phyloP scores from a whole-genome alignment of 495 filamentous ascomycete genomes.

The Penicillium crystallinum region DNA sequence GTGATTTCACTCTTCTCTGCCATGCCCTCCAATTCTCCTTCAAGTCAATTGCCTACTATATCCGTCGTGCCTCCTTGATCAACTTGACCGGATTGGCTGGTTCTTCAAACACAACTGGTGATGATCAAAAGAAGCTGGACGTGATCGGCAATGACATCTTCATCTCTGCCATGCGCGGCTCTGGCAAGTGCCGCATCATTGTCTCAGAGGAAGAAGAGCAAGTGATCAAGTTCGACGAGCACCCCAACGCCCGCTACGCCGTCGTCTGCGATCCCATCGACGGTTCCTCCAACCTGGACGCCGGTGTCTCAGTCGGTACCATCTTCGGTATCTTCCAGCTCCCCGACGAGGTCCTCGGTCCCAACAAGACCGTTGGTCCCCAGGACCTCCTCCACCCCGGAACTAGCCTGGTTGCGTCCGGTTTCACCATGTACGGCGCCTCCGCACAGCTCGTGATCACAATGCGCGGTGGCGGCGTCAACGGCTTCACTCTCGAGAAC shows the following conservation, averaged over 20 bases:
- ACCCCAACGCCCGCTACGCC: conserved; percentile 78
- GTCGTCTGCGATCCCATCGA: conserved; percentile 98
- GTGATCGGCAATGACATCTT: conserved; percentile 98
- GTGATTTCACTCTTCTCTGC: conserved; percentile 98
- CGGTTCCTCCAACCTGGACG: conserved; percentile 94
- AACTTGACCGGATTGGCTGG: conserved; percentile 94
- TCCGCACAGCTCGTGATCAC: conserved; percentile 95
- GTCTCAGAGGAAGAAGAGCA: conserved; percentile 98
- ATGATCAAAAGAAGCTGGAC: conserved; percentile 99
- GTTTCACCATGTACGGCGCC: conserved; percentile 99
- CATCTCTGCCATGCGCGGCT: conserved; percentile 86
- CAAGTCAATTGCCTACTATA: conserved; percentile 99
- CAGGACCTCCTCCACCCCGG: conserved; percentile 85
- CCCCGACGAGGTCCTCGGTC: conserved; percentile 60
- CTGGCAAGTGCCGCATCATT: conserved; percentile 79
- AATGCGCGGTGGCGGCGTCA: conserved; percentile 88
- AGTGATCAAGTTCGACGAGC: conserved; percentile 77
- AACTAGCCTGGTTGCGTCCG: conserved; percentile 83
- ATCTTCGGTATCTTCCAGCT: conserved; percentile 96
- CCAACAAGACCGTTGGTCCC: conserved; percentile 53
- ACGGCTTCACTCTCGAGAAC: conserved; percentile 96
- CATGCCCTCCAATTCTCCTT: conserved; percentile 98
- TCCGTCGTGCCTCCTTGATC: conserved; percentile 93
- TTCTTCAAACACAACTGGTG: conserved; percentile 89
- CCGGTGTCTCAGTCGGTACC: conserved; percentile 95